Percentiles rank a stretch among this genome's conserved stretches.
Evolutionary conservation across 2,329 filamentous ascomycete genomes (phyloP).

Genomic region (Hymenoscyphus fructigenus): DNA sequence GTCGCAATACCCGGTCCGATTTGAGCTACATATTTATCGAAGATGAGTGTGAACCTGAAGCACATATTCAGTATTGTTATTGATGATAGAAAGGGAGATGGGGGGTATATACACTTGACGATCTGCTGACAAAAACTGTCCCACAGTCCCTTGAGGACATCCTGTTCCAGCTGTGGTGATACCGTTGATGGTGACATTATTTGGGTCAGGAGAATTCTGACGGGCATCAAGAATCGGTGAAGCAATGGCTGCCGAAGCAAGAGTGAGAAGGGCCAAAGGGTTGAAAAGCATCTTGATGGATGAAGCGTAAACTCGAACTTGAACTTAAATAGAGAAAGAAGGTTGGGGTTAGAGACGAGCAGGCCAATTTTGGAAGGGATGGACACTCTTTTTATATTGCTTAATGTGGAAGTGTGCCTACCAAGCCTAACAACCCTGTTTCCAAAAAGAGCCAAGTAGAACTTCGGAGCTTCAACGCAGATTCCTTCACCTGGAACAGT

Average conservation of each 20-base stretch:
- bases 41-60: constrained; percentile 18
- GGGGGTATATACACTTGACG: constrained; percentile 4
- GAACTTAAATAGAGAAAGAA: neutral
- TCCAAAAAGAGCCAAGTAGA: neutral
- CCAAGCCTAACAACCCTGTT: neutral
- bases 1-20: constrained; percentile 9
- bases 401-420: neutral
- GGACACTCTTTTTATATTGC: neutral
- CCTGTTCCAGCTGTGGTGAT: constrained; percentile 18
- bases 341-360: neutral
- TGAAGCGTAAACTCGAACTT: no score
- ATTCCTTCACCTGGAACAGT: neutral
- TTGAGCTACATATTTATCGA: constrained; percentile 14
- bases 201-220: constrained; percentile 5
- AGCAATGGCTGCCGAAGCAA: constrained; percentile 10
- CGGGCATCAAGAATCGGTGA: constrained; percentile 3
- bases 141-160: constrained; percentile 14
- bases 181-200: constrained; percentile 13
- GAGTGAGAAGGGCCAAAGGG: constrained; percentile 2
- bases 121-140: constrained; percentile 13
- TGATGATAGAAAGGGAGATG: neutral
- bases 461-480: no score
- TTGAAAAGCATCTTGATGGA: neutral
- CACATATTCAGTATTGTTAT: neutral
- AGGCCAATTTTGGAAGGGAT: neutral